Evolutionary conservation across 805 yeast genomes (phyloP), one percentile per base, ranked within the genome.

Genomic region (Candida khao-thaluensis): DNA sequence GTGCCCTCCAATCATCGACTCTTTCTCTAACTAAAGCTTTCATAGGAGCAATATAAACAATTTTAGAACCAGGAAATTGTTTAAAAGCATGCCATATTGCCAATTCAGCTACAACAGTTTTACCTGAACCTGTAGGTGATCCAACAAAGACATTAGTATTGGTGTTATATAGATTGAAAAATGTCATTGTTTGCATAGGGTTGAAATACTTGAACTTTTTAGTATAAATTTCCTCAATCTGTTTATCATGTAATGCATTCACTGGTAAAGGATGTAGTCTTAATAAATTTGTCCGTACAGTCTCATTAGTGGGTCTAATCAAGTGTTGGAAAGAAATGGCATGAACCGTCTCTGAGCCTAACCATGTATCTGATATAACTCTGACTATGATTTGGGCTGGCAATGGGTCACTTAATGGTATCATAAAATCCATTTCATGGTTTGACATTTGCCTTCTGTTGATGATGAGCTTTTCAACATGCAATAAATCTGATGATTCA

Each of bases 71-170:
- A 0, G 97, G 96, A 42, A 73, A 80, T 33, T 85, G 83, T 32
- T 74, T 77, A 58, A 91, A 85, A 0, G 99, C 97, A 57, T 89
- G 91, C 97, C 98, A 93, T 11, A 93, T 86, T 0, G 98, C 98
- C 40, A 93, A 63, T 56, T 93, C 99, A 0, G 98, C 96, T 20
- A 95, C 98, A 23, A 93, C 84, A 0, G 99, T 93, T 60, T 93
- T 93, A 50, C 99, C 99, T 0, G 97, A 91, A 17, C 99, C 99
- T 2, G 99, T 93, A 2, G 99, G 99, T 0, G 98, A 89, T 7
- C 99, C 99, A 31, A 93, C 86, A 59, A 93, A 85, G 0, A 84
- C 90, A 57, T 85, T 85, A 1, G 83, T 74, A 45, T 84, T 77
- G 1, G 83, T 66, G 59, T 93, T 81, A 64, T 90, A 93, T 32